Evolutionary conservation across 768 basidiomycete species (phyloP).

Genomic region (Chiua virens): DNA sequence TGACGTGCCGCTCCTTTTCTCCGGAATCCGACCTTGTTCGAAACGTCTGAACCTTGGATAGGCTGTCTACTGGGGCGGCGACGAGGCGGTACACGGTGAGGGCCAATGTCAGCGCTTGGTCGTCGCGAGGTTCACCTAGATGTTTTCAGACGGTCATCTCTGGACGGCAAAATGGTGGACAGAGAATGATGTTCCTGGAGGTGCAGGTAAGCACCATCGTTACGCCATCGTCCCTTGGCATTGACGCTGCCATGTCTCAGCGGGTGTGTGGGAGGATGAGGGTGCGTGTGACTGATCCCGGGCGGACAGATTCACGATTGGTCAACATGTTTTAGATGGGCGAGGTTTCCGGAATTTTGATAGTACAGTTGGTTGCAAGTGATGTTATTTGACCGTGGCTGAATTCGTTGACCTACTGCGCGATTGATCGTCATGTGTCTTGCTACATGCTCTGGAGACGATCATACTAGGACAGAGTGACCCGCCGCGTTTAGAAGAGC

Average conservation of each 20-base stretch:
- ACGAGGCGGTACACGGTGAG: slow-evolving; percentile 43
- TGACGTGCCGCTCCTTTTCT: slow-evolving; percentile 14
- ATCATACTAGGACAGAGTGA: too few relatives aligned
- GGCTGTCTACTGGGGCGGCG: slow-evolving; percentile 38
- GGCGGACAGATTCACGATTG: too few relatives aligned
- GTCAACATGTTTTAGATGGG: too few relatives aligned
- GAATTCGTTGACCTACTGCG: too few relatives aligned
- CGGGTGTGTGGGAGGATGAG: slow-evolving; percentile 35
- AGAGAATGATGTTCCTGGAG: slow-evolving; percentile 37
- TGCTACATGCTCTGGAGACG: too few relatives aligned
- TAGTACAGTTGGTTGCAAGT: too few relatives aligned
- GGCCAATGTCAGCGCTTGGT: background rate
- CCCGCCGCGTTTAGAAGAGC: too few relatives aligned
- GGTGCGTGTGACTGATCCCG: slow-evolving; percentile 30
- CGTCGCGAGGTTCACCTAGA: background rate
- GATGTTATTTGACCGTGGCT: too few relatives aligned
- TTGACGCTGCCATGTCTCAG: background rate
- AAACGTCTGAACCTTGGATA: background rate
- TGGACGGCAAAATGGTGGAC: slow-evolving; percentile 58
- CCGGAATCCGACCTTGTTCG: background rate
- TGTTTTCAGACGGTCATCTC: slow-evolving; percentile 38
- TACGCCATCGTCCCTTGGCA: background rate
- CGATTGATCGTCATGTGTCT: too few relatives aligned
- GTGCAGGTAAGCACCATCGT: slow-evolving; percentile 12
- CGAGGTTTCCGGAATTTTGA: too few relatives aligned